Base-by-base conservation (phyloP, 192 early-diverging fungal genomes). In the Irineochytrium annulatum region DNA sequence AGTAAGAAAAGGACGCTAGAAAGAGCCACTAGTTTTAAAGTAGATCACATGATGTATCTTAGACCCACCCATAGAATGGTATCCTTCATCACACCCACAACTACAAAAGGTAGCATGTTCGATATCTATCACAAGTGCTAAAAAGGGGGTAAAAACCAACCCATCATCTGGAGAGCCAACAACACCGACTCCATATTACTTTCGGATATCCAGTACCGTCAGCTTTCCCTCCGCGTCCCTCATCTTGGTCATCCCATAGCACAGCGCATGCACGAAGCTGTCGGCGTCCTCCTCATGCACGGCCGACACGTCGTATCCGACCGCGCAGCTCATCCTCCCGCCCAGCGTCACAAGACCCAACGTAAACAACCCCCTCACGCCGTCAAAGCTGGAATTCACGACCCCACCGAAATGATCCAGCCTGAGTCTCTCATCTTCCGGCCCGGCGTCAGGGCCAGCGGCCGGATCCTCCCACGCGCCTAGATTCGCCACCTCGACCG, bases 401-500 rank as follows among this genome's bases (percentile, higher is more conserved):
- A 43, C 34, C 13, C 76, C 76, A 22, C 46, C 63, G 41, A 77
- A 76, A 20, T 67, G 43, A 29, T 58, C 53, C 45, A 68, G 29
- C 31, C 54, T 19, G 14, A 60, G 43, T 14, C 61, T n/a, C 52
- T 55, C 55, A 43, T 76, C 69, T 22, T 31, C 16, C 11, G 29
- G 43, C 19, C 57, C 35, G 2, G 56, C 70, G 26, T 43, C 22
- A 16, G 59, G 39, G n/a, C 62, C 32, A 0, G 71, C 67, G 20
- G 27, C 31, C 13, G 75, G 75, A 44, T 68, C 57, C 29, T 74
- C 63, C 76, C 76, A 77, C 5, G 76, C 69, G 32, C 73, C 73
- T 2, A 77, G 43, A 39, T 77, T 77, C 19, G 76, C 76, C 24
- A 77, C 49, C 56, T 77, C 76, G 19, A 77, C 65, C 16, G 61